These are phyloP conservation scores for Volutella citrinella DNA, from an alignment of 2,329 filamentous ascomycete species.

Conservation along the genomic window DNA sequence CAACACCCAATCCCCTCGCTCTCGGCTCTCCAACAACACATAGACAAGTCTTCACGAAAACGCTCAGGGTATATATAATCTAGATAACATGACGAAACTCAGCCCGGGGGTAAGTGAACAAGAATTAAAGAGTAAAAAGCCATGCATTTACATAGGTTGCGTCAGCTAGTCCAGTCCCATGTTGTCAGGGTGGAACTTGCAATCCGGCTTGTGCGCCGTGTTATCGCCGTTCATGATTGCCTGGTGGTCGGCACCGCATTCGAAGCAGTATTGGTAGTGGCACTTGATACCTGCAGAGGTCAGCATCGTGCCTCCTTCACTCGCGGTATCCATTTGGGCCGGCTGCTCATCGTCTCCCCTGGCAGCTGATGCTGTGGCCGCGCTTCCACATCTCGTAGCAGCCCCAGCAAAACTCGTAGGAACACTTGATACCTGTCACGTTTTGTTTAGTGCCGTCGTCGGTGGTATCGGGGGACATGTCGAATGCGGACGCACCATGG, in stretches of 20 bases:
- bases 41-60: too few relatives aligned
- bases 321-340: not conserved
- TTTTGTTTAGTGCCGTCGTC: conserved; percentile 17
- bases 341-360: conserved; percentile 4
- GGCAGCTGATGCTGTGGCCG: conserved; percentile 20
- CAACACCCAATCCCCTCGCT: too few relatives aligned
- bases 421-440: conserved; percentile 32
- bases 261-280: conserved; percentile 31
- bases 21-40: too few relatives aligned
- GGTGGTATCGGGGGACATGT: not conserved
- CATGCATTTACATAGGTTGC: too few relatives aligned
- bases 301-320: conserved; percentile 4
- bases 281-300: conserved; percentile 26
- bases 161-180: conserved; percentile 7
- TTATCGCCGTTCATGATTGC: conserved; percentile 32
- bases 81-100: too few relatives aligned
- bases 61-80: too few relatives aligned
- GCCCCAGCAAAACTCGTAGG: conserved; percentile 33
- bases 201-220: conserved; percentile 26
- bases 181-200: conserved; percentile 28
- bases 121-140: too few relatives aligned
- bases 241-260: conserved; percentile 33
- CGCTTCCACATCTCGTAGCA: conserved; percentile 20
- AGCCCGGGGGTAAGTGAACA: too few relatives aligned
- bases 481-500: conserved; percentile 14